Conservation (phyloP, 129 eudicot genomes). For the Oenanthe sinensis region DNA sequence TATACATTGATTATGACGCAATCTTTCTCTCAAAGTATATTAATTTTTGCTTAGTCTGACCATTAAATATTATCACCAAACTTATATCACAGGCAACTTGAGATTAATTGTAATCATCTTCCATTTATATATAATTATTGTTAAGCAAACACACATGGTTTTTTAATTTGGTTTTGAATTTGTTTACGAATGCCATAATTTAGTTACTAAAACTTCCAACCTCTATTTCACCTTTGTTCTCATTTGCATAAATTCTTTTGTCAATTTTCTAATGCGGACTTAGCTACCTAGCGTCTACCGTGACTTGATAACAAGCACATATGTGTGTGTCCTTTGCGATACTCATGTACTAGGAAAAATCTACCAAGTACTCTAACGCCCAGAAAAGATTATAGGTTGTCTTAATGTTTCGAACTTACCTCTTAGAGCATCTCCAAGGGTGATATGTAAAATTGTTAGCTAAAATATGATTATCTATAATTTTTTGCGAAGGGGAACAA, state of each 20-base stretch:
- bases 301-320: too few species aligned
- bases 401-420: background rate
- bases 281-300: too few species aligned
- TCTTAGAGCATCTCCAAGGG: too few species aligned
- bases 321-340: too few species aligned
- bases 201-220: background rate
- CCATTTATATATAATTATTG: background rate
- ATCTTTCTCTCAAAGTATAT: constrained; percentile 3
- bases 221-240: background rate
- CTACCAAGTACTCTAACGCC: too few species aligned
- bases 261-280: too few species aligned
- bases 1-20: background rate
- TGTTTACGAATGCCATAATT: background rate
- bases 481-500: too few species aligned
- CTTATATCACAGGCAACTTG: background rate
- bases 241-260: background rate
- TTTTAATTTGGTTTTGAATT: too few species aligned
- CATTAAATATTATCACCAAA: background rate
- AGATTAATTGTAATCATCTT: background rate
- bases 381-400: too few species aligned
- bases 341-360: too few species aligned
- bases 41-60: background rate
- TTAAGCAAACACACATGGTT: background rate
- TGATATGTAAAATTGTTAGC: too few species aligned
- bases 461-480: too few species aligned